These are phyloP conservation scores for Skeletonema marinoi DNA, from an alignment of 108 stramenopile species.

Conservation along the genomic window DNA sequence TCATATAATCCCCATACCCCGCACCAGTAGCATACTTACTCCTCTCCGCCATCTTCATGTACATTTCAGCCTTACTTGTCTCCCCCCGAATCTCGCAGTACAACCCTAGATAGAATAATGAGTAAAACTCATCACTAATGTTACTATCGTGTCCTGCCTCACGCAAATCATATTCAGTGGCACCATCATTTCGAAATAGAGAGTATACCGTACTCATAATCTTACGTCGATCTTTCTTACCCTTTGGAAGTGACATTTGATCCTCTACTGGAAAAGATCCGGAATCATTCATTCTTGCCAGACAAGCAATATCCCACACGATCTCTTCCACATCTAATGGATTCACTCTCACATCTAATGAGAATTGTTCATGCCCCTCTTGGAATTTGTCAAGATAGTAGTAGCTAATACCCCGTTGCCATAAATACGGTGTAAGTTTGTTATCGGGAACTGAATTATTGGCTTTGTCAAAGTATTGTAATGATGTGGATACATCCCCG, in stretches of 20 bases:
- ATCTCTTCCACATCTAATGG: slow-evolving; percentile 76
- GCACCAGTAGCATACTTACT: slow-evolving; percentile 58
- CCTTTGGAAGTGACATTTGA: slow-evolving; percentile 56
- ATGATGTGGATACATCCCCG: slow-evolving; percentile 48
- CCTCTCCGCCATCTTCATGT: slow-evolving; percentile 59
- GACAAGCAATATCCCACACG: slow-evolving; percentile 82
- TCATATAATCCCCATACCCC: slow-evolving; percentile 78
- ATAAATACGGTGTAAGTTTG: slow-evolving; percentile 60
- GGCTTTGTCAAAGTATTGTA: slow-evolving; percentile 55
- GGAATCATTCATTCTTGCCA: slow-evolving; percentile 40
- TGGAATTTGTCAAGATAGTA: slow-evolving; percentile 70
- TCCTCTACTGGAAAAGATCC: slow-evolving; percentile 35
- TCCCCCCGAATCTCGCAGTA: slow-evolving; percentile 63
- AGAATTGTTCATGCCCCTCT: slow-evolving; percentile 44
- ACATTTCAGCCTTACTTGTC: slow-evolving; percentile 57
- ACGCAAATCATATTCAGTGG: slow-evolving; percentile 63
- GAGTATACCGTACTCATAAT: slow-evolving; percentile 71
- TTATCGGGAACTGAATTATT: slow-evolving; percentile 25
- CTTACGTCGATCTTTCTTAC: slow-evolving; percentile 61
- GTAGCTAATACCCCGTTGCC: slow-evolving; percentile 76
- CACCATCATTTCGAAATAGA: slow-evolving; percentile 65
- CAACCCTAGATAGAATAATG: slow-evolving; percentile 62
- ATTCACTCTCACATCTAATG: slow-evolving; percentile 31
- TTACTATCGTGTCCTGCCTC: slow-evolving; percentile 58
- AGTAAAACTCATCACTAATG: slow-evolving; percentile 71